phyloP scores from a whole-genome alignment of 1,284 basidiomycete genomes.

The Boletellus deceptivus region DNA sequence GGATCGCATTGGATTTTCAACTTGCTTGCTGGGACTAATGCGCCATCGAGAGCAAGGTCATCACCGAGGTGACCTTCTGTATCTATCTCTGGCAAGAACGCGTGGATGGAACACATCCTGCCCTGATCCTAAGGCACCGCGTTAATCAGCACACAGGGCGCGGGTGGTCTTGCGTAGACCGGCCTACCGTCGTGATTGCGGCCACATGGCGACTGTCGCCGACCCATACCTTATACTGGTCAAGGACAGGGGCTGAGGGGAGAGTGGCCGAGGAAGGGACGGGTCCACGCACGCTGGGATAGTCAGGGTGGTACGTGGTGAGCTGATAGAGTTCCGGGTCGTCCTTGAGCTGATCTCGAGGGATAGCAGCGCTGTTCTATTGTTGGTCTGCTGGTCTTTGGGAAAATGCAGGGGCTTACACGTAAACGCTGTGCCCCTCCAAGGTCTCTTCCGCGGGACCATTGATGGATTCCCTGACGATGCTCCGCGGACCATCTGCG shows the following conservation, averaged over 20 bases:
- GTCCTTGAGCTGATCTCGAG: conserved; percentile 36
- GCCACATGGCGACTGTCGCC: conserved; percentile 27
- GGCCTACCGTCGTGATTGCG: conserved; percentile 26
- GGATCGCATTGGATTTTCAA: conserved; percentile 30
- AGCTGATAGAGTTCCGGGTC: conserved; percentile 38
- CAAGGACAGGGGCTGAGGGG: neutral
- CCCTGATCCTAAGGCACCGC: conserved; percentile 26
- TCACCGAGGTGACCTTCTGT: conserved; percentile 18
- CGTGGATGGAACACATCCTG: conserved; percentile 23
- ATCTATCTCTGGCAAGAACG: conserved; percentile 27
- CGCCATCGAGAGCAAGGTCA: conserved; percentile 17
- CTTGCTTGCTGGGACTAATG: conserved; percentile 12
- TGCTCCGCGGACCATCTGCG: conserved; percentile 40
- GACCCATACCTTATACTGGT: conserved; percentile 25
- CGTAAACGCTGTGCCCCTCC: conserved; percentile 32
- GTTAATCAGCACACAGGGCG: conserved; percentile 7
- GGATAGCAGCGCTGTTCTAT: conserved; percentile 37
- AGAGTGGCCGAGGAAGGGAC: neutral
- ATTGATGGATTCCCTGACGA: conserved; percentile 25
- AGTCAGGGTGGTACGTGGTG: conserved; percentile 22
- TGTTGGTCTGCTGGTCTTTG: conserved; percentile 3
- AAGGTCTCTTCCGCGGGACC: conserved; percentile 19
- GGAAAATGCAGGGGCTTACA: conserved; percentile 18
- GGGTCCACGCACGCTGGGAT: conserved; percentile 21
- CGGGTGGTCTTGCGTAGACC: neutral